A percentile compares a stretch with the other conserved stretches of the same genome.
Conservation (phyloP, 164 flowering plant genomes). For the Tetracentron sinense region DNA sequence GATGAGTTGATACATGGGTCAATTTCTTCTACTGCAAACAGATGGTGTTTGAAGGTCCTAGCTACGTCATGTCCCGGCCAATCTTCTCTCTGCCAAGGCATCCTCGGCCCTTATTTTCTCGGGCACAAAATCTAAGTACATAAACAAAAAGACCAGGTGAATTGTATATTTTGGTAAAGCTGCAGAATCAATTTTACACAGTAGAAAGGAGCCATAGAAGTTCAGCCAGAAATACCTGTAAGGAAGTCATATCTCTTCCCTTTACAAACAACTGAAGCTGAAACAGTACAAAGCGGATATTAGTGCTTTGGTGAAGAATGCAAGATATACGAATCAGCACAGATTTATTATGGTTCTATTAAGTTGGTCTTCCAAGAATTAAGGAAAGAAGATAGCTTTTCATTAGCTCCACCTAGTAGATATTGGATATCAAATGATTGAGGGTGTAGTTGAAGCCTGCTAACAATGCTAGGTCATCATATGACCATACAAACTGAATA, state of each 20-base stretch:
- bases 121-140: conserved; percentile 65
- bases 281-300: conserved; percentile 14
- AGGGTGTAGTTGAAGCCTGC: background rate
- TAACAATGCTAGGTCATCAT: background rate
- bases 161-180: background rate
- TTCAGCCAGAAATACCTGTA: conserved; percentile 44
- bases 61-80: conserved; percentile 14
- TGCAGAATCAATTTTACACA: background rate
- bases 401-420: background rate
- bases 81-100: conserved; percentile 48
- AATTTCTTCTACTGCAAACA: no score
- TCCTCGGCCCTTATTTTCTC: conserved; percentile 64
- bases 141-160: background rate
- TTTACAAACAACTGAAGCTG: conserved; percentile 66
- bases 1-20: no score
- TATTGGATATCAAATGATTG: background rate
- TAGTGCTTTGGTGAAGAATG: conserved; percentile 2
- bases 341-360: background rate
- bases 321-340: background rate
- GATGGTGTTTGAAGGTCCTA: no score
- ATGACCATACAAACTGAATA: no score
- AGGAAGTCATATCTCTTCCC: conserved; percentile 68
- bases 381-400: no score
- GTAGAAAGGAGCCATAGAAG: background rate
- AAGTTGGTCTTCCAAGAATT: background rate